A percentile compares a stretch with the other conserved stretches of the same genome.
These are phyloP conservation scores for Waltergamsia citrina DNA, from an alignment of 2,329 filamentous ascomycete genomes.

Conservation along the genomic window DNA sequence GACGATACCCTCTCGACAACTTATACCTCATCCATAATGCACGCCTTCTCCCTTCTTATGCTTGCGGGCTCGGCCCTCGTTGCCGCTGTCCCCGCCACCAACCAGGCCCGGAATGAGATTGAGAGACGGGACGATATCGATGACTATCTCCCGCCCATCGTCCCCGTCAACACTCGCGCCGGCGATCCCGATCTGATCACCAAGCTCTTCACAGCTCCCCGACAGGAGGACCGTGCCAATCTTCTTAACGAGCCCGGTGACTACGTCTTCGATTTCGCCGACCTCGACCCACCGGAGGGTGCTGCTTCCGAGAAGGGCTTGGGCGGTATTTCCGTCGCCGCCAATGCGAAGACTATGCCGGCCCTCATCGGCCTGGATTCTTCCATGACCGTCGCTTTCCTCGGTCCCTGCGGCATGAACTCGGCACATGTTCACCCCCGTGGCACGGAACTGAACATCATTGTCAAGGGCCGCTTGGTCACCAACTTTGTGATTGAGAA, in stretches of 20 bases:
- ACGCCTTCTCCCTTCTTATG: not conserved
- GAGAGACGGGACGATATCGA: too few species aligned
- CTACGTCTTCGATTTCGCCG: constrained; percentile 1
- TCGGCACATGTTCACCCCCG: constrained; percentile 33
- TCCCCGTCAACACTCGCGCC: not conserved
- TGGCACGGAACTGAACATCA: constrained; percentile 28
- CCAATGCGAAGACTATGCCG: not conserved
- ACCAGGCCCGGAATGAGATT: not conserved
- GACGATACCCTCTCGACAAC: too few species aligned
- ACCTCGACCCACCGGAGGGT: not conserved
- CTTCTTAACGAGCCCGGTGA: not conserved
- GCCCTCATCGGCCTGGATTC: not conserved
- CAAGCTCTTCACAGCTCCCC: not conserved
- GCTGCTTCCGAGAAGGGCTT: not conserved
- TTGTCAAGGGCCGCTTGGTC: constrained; percentile 22
- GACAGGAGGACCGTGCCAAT: not conserved
- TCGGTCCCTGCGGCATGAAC: constrained; percentile 31
- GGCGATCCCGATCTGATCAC: not conserved
- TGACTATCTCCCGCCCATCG: not conserved
- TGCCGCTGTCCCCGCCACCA: not conserved
- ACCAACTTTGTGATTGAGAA: not conserved
- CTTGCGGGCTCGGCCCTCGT: not conserved
- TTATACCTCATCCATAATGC: not conserved
- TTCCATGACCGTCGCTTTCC: constrained; percentile 13
- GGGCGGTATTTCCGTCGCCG: not conserved